These are phyloP conservation scores for Aspergillus vadensis DNA, from an alignment of 2,329 filamentous ascomycete species.

Conservation along the genomic window DNA sequence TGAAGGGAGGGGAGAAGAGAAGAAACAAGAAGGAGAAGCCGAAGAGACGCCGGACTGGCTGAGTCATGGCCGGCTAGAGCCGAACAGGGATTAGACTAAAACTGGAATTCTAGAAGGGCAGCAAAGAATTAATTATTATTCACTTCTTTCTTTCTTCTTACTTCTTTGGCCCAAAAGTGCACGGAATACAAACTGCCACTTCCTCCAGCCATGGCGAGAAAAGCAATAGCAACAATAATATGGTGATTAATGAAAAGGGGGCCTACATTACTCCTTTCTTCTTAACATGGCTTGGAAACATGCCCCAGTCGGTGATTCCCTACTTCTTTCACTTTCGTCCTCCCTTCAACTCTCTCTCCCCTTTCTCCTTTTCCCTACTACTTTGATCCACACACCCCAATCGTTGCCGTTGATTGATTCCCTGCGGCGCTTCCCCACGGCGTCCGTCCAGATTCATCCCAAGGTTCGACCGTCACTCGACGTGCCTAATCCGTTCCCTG, in stretches of 20 bases:
- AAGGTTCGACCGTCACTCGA: constrained; percentile 8
- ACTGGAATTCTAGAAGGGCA: background rate
- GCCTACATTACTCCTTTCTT: background rate
- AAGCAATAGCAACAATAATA: constrained; percentile 12
- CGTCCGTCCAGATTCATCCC: constrained; percentile 2
- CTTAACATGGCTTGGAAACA: background rate
- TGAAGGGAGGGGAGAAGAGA: background rate
- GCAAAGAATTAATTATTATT: background rate
- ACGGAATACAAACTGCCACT: constrained; percentile 16
- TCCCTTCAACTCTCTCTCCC: background rate
- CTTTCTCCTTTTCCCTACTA: constrained; percentile 4
- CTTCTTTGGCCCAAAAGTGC: background rate
- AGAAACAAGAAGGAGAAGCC: background rate
- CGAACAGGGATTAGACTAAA: background rate
- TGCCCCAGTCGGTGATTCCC: no score
- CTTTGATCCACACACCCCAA: background rate
- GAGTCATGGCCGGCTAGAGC: background rate
- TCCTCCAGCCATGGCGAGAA: constrained; percentile 11
- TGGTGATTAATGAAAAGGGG: constrained; percentile 10
- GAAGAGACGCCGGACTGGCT: background rate
- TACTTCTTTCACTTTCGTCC: no score
- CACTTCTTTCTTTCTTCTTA: background rate
- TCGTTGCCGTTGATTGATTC: constrained; percentile 1
- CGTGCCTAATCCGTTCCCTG: constrained; percentile 4
- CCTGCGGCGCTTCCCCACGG: constrained; percentile 2